Percentiles rank a stretch among this genome's conserved stretches.
Conservation (phyloP, 306 rosid genomes). For the Sesbania bispinosa region DNA sequence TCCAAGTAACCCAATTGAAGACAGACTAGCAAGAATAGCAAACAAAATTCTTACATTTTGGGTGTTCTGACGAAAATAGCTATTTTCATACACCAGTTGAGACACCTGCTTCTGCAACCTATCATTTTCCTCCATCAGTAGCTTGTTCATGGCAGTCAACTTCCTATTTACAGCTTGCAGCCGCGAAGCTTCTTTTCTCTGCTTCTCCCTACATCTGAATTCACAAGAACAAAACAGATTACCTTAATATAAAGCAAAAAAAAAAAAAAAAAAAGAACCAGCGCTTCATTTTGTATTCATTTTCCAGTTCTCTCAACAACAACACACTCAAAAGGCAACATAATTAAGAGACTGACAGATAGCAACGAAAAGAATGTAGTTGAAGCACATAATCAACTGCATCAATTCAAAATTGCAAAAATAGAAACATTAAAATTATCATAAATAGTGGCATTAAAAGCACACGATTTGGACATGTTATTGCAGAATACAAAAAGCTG, state of each 20-base stretch:
- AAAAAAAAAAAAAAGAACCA: background rate
- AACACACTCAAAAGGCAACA: background rate
- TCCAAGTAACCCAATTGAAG: background rate
- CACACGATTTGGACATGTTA: background rate
- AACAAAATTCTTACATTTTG: slow-evolving; percentile 50
- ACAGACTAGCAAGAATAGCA: background rate
- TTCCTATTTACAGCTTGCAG: slow-evolving; percentile 90
- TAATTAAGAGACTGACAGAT: background rate
- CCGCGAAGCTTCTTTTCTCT: slow-evolving; percentile 88
- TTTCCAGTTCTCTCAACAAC: too few relatives aligned
- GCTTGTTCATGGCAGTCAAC: slow-evolving; percentile 96
- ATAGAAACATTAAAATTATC: background rate
- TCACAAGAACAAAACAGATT: background rate
- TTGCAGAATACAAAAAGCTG: background rate
- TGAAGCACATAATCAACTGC: background rate
- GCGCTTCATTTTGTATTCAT: background rate
- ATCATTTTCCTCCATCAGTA: slow-evolving; percentile 96
- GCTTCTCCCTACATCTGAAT: slow-evolving; percentile 93
- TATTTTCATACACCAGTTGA: slow-evolving; percentile 89
- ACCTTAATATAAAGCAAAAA: background rate
- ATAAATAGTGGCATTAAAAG: background rate
- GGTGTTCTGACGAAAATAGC: slow-evolving; percentile 91
- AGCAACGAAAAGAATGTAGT: background rate
- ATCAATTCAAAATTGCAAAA: background rate
- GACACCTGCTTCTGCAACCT: slow-evolving; percentile 99